Evolutionary conservation across 306 rosid genomes (phyloP), one percentile per base, ranked within the genome.

Genomic region (Mimosa bimucronata): DNA sequence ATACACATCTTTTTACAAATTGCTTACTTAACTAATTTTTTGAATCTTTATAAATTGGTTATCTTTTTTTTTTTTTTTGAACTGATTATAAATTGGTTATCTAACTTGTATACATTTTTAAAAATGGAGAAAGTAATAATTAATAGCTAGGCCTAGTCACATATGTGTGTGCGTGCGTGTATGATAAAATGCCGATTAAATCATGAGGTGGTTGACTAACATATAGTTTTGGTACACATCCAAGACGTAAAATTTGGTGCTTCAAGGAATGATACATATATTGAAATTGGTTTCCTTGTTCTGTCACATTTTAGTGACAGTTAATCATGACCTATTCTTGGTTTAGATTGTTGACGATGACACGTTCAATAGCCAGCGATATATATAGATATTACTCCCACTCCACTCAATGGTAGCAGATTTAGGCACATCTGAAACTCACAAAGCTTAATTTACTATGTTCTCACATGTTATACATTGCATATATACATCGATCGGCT

Each of bases 241-340:
- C 53, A 37, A 38, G 41, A 37, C 25, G 46, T 30, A 34, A 74
- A 66, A n/a, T 77, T 66, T 77, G 60, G 60, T 82, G 74, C 73
- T 76, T 81, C 46, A 58, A 60, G 28, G 57, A 42, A 25, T 67
- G 29, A 67, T 67, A 55, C 38, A 34, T 34, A 12, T 40, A 57
- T 70, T 64, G 52, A 25, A 38, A 50, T 71, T 28, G 77, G 46
- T 46, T 73, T 31, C 58, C 44, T 42, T 58, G 41, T 81, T 57
- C 52, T 64, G 65, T 71, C 58, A 61, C 48, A 38, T 71, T 7
- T 8, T 37, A 76, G 55, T 48, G 61, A 71, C 48, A 61, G 73
- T 5, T 42, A 64, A 13, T 61, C n/a, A 14, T 29, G 3, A 25
- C 57, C 46, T 23, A 30, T 31, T 57, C 18, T 55, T 57, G 45